Evolutionary conservation across 164 flowering plant species (phyloP).

Genomic region (Dillenia turbinata): DNA sequence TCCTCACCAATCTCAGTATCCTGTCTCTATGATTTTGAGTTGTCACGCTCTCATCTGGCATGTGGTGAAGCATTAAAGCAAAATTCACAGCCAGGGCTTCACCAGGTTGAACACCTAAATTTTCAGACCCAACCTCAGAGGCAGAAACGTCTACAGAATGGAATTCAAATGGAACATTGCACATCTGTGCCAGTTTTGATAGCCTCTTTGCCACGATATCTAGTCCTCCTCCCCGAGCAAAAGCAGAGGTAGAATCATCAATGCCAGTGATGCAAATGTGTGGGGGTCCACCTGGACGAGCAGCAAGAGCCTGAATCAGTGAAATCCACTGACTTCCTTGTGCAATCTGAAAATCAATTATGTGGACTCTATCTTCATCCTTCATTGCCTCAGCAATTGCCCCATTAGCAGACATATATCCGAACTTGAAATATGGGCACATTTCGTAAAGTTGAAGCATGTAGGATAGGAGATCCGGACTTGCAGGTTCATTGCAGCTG

Average conservation of each 20-base stretch:
- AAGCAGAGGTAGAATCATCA: conserved; percentile 63
- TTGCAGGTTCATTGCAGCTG: conserved; percentile 64
- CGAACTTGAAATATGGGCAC: conserved; percentile 86
- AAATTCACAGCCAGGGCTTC: conserved; percentile 80
- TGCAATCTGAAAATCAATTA: conserved; percentile 74
- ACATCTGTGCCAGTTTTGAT: conserved; percentile 44
- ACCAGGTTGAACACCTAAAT: conserved; percentile 39
- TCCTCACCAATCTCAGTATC: conserved; percentile 55
- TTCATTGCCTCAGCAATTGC: conserved; percentile 81
- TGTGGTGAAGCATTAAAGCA: conserved; percentile 63
- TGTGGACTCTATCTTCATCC: conserved; percentile 58
- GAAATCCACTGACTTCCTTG: conserved; percentile 81
- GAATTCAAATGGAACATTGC: conserved; percentile 72
- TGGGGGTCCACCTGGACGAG: conserved; percentile 77
- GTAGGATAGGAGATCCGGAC: conserved; percentile 60
- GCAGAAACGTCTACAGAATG: conserved; percentile 38
- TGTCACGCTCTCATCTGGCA: conserved; percentile 79
- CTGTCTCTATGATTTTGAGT: conserved; percentile 67
- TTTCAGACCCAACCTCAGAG: conserved; percentile 36
- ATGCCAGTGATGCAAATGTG: conserved; percentile 65
- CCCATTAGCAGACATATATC: conserved; percentile 76
- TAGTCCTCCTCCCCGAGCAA: conserved; percentile 69
- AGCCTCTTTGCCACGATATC: conserved; percentile 63
- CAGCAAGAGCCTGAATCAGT: conserved; percentile 63
- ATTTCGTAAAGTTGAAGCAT: conserved; percentile 71